Evolutionary conservation across 768 basidiomycete genomes (phyloP), one percentile per base, ranked within the genome.

Genomic region (Trametes meyenii): DNA sequence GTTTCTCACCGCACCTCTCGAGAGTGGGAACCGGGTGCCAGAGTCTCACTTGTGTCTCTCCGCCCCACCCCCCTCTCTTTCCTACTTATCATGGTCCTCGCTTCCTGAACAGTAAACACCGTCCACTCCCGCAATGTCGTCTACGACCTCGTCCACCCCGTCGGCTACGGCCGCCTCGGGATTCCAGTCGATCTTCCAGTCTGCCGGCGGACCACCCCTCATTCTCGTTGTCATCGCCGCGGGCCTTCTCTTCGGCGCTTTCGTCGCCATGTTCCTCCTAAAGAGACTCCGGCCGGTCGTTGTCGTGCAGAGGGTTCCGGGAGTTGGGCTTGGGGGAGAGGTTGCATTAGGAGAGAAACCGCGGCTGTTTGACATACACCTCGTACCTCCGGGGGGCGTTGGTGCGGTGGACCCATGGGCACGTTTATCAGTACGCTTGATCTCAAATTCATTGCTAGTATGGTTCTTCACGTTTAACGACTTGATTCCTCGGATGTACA

Each of bases 221-320:
- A 68, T 68, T 59, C 65, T 68, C 63, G 67, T 68, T 17, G 66
- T 63, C 58, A 61, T 68, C 60, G 67, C 64, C 40, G 65, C 60
- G 16, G 67, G 65, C 0, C 58, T 68, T 21, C 62, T 68, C 42
- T 38, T 68, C 36, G 65, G 67, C 58, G 62, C 63, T 16, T 61
- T 66, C 50, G 38, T 61, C 43, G 60, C 58, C 43, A 55, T 66
- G 43, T 46, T 68, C 51, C 46, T 63, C 53, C 52, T 68, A 46
- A 52, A 61, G 21, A 62, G 64, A 10, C 35, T 68, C 23, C 60
- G 65, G 24, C 67, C 67, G 2, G 44, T n/a, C 23, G 50, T 66
- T 33, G 58, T 61, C 53, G 55, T 55, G 14, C 45, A 53, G 7
- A 48, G 58, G 6, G 49, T 51, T 12, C 23, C 38, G 24, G 58